Evolutionary conservation across 768 basidiomycete species (phyloP), one percentile per base, ranked within the genome.

Genomic region (Mrakia hoshinonis): DNA sequence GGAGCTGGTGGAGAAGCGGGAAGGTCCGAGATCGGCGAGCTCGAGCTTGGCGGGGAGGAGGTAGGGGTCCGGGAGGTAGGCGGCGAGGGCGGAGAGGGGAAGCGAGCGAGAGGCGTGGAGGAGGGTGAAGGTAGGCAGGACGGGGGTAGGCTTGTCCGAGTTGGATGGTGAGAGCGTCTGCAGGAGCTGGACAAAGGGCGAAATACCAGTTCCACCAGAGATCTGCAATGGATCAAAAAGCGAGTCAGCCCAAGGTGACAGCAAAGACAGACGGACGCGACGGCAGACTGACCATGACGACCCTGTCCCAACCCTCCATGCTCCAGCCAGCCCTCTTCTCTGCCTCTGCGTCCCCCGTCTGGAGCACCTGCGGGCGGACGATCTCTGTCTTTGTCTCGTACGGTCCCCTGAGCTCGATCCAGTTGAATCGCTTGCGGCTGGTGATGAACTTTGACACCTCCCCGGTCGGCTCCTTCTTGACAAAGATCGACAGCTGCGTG

Each of bases 181-280:
- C 36, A 73, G 58, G 36, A 73, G 72, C 49, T 73, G 72, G 34
- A 68, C 18, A 60, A 67, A 73, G 43, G 72, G 72, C 0, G 67
- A 38, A 49, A 73, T 54, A 18, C 72, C 72, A 15, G 72, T 73
- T 12, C 72, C 72, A 26, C 72, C 72, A 49, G 72, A 73, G 39
- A 73, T 73, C 72, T 73, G 39, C 38, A n/a, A 49, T 12, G n/a
- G 52, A 20, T 6, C 22, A 26, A 34, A 43, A 34, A 22, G 49
- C 31, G 31, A 38, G 49, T 61, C 6, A 36, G 18, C 7, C 26
- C 22, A 6, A 2, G 1, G 48, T 20, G 60, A 38, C 34, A 15
- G n/a, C n/a, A 29, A 43, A 22, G 13, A n/a, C n/a, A 11, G 15
- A 12, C 22, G 49, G 9, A 48, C 29, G 34, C 24, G 18, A 39